Evolutionary conservation across 352 stramenopile genomes (phyloP), one percentile per base, ranked within the genome.

Genomic region (Elongisporangium prolatum): DNA sequence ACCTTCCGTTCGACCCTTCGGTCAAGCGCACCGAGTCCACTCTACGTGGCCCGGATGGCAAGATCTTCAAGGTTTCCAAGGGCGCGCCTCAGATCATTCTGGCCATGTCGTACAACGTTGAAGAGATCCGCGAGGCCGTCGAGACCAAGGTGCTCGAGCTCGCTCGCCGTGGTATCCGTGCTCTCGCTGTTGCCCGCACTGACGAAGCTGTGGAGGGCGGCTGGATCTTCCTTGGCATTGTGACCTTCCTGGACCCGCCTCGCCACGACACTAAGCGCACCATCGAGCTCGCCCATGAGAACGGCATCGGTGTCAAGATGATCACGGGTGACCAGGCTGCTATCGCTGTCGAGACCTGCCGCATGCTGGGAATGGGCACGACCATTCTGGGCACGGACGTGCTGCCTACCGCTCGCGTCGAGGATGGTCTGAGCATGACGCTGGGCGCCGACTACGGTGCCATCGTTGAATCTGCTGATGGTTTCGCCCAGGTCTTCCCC

Each of bases 251-350:
- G 21, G 97, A 99, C 71, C 96, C 96, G 17, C 95, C 96, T 40
- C 91, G 97, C 51, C 84, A 95, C 61, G 96, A 99, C 72, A 98
- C 95, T 24, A 91, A 93, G 55, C 78, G 80, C 34, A 98, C 96
- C 20, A 98, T 99, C 61, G 79, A 95, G 58, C 82, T 84, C 11
- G 86, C 96, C 21, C 79, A 97, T 54, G 65, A 92, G 56, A 86
- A 92, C 49, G 96, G 97, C 52, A 93, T 99, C 57, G 77, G 67
- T n/a, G 91, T 99, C 13, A 98, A 98, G 69, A 98, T 98, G 88
- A 91, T 98, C 61, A 99, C 97, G 0, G 97, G 97, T 49, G 97
- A 99, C 69, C 94, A 98, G 54, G 72, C 84, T 14, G 80, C 91
- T 21, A 98, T 98, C 68, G 96, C 94, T 8, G 82, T 95, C 18